Conservation (phyloP, 139 green algal genomes). For the Pycnococcus provasolii region DNA sequence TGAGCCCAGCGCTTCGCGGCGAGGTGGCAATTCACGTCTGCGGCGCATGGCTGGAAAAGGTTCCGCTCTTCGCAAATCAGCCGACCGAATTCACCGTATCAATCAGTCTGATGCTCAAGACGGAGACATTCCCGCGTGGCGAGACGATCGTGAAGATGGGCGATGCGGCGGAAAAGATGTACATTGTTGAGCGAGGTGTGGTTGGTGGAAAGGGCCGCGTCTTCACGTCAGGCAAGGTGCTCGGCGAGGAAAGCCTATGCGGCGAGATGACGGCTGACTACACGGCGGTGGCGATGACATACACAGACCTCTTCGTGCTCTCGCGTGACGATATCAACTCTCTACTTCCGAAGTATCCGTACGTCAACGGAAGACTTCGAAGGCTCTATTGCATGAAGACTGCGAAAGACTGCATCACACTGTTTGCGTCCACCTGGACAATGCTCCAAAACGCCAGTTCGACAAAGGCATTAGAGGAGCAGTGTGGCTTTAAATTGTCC, state of each 20-base stretch:
- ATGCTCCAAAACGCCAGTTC: too few relatives aligned
- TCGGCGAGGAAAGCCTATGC: slow-evolving; percentile 11
- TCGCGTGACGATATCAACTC: not conserved
- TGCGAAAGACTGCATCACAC: too few relatives aligned
- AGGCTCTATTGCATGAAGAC: too few relatives aligned
- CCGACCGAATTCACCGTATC: slow-evolving; percentile 15
- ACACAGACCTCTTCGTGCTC: slow-evolving; percentile 11
- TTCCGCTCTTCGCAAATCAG: slow-evolving; percentile 12
- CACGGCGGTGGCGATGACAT: slow-evolving; percentile 8
- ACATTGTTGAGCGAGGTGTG: slow-evolving; percentile 25
- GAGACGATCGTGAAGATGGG: slow-evolving; percentile 18
- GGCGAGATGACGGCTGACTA: not conserved
- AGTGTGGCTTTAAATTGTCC: too few relatives aligned
- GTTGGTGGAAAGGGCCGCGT: slow-evolving; percentile 18
- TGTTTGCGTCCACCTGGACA: too few relatives aligned
- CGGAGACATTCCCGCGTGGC: slow-evolving; percentile 15
- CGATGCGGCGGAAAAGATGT: slow-evolving; percentile 17
- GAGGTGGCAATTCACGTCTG: slow-evolving; percentile 18
- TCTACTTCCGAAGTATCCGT: not conserved
- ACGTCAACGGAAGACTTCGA: not conserved
- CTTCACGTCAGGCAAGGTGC: slow-evolving; percentile 12
- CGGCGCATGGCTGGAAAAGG: slow-evolving; percentile 11
- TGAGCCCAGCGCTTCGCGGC: slow-evolving; percentile 11
- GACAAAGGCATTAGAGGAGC: too few relatives aligned
- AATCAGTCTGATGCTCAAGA: slow-evolving; percentile 18